Evolutionary conservation across 495 filamentous ascomycete species (phyloP).

Genomic region (Corynascus novoguineensis): DNA sequence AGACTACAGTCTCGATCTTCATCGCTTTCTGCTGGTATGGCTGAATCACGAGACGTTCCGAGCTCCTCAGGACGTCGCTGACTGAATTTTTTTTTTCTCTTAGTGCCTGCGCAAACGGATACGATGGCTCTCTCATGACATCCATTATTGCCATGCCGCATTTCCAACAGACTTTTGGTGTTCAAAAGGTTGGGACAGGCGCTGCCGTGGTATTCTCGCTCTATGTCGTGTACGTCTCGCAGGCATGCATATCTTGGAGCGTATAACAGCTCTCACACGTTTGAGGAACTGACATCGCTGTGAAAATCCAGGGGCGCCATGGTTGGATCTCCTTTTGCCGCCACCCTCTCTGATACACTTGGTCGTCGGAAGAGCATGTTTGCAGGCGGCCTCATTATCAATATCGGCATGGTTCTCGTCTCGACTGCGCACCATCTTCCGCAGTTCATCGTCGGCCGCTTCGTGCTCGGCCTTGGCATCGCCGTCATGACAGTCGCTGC

Average conservation of each 20-base stretch:
- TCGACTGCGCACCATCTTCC: constrained; percentile 32
- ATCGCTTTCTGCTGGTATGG: constrained; percentile 39
- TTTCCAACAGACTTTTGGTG: constrained; percentile 37
- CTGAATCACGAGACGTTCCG: background rate
- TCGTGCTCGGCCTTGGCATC: constrained; percentile 48
- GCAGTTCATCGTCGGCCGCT: constrained; percentile 47
- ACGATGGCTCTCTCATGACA: constrained; percentile 46
- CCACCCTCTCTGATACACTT: constrained; percentile 40
- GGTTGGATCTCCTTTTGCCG: constrained; percentile 41
- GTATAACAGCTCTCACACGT: background rate
- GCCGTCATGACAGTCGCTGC: constrained; percentile 46
- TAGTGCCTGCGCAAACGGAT: constrained; percentile 48
- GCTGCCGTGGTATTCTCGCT: constrained; percentile 45
- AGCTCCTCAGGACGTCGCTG: background rate
- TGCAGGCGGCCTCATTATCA: constrained; percentile 47
- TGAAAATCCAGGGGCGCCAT: constrained; percentile 39
- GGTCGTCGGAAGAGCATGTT: constrained; percentile 45
- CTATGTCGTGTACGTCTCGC: constrained; percentile 40
- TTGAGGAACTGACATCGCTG: background rate
- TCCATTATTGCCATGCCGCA: constrained; percentile 37
- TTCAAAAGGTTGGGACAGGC: constrained; percentile 31
- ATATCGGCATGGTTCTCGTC: constrained; percentile 44
- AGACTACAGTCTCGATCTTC: constrained; percentile 31
- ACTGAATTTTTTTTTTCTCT: too few relatives aligned
- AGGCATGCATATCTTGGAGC: background rate